Base-by-base conservation (phyloP, 2,329 filamentous ascomycete species). In the Onygenales sp. region DNA sequence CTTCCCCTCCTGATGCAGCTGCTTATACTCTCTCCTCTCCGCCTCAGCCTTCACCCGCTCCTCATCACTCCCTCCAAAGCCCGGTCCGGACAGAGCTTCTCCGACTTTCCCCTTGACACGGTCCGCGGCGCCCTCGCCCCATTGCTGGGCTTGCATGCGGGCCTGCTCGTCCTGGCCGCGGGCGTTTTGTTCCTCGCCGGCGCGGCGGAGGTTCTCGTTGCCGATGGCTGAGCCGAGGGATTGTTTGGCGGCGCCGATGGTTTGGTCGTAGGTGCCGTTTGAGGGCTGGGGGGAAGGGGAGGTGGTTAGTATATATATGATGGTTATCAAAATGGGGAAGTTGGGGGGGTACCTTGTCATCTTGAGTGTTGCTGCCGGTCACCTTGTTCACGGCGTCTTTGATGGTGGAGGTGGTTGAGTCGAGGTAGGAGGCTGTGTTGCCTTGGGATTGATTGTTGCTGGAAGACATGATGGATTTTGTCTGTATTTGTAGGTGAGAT, bases 231-330 rank as follows among this genome's bases (percentile, higher is more conserved):
- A 84, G 54, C 92, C 92, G 1, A 93, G 58, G 4, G 84, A 76
- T 68, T 96, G 89, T 76, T 96, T 96, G 43, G 84, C 84, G 1
- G 86, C 81, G 51, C 91, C 92, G n/a, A 91, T 66, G 5, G 89
- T 95, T 74, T 96, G 91, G 75, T 95, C 89, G 84, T 86, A 94
- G 14, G 79, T 78, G 43, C 92, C 91, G 14, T 81, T 68, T 27
- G 78, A 43, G 27, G 78, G 42, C 27, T 44, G 42, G 5, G 27
- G 14, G 39, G 35, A 14, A 9, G 2, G 13, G n/a, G 31, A 1
- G 21, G 17, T 35, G 31, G 10, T 36, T 21, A 51, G 10, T 44
- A 17, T n/a, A 17, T 17, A 17, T 17, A 17, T 2, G 17, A 17
- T 17, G 17, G 17, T 17, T 17, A 17, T 17, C 17, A 17, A 17